Evolutionary conservation across 352 stramenopile genomes (phyloP), one percentile per base, ranked within the genome.

Genomic region (Elongisporangium anandrum): DNA sequence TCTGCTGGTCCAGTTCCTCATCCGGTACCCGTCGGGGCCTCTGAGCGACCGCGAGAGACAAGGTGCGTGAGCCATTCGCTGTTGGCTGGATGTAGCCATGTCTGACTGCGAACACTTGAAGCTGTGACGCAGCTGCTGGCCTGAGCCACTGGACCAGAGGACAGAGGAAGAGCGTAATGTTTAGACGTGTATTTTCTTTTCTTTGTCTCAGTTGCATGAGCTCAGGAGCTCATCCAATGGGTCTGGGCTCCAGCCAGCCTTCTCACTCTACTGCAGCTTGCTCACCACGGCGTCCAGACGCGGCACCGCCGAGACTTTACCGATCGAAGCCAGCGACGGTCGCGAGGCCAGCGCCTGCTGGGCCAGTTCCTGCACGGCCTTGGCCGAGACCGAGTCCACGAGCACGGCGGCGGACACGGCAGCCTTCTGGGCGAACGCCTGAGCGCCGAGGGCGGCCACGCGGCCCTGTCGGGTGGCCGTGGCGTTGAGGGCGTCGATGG

Each of bases 1-100:
- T 65, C 75, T 98, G 29, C 87, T 92, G 57, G 80, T 99, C 52
- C 97, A 90, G 16, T 98, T 98, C 75, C 68, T 92, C 50, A 94
- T 99, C 39, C 60, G 89, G 58, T 98, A 98, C 72, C 94, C 94
- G 9, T 81, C 83, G 45, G 59, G 76, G 39, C 65, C 93, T 17
- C 61, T 79, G 9, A 57, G 57, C 2, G 26, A 21, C 0, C 12
- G 57, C 20, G 65, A 68, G 38, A 54, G 64, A 47, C 45, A 56
- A 26, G 23, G 34, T 45, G 34, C 34, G 34, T 45, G 34, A 2
- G 10, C 34, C 34, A 45, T 9, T 45, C 34, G 34, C 10, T n/a
- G n/a, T 45, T 12, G 10, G 10, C 2, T 45, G 10, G 2, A 17
- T 45, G 34, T 45, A 45, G 34, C 34, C 34, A 45, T 45, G 34